phyloP scores from a whole-genome alignment of 2,329 filamentous ascomycete species.

The Cryphonectria nitschkei region DNA sequence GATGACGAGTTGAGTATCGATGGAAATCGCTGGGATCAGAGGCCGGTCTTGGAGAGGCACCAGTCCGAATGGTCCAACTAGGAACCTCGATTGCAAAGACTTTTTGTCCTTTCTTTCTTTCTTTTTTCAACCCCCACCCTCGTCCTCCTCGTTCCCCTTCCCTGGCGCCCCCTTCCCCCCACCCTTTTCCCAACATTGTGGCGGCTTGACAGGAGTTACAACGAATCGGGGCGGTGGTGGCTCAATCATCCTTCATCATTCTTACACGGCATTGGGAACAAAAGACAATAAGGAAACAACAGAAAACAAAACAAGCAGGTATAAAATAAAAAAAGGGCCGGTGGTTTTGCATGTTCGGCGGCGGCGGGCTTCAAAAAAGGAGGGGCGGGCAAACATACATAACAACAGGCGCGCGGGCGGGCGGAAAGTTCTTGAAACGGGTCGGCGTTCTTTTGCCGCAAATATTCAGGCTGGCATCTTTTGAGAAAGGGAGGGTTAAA shows the following conservation, averaged over 20 bases:
- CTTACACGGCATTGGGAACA: constrained; percentile 5
- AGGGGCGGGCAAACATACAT: constrained; percentile 1
- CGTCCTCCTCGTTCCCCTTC: no score
- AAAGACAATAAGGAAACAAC: background rate
- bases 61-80: constrained; percentile 33
- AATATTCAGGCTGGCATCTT: background rate
- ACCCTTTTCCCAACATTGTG: no score
- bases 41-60: constrained; percentile 43
- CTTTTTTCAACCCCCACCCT: background rate
- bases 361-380: constrained; percentile 1
- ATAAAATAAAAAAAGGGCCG: background rate
- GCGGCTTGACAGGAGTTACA: background rate
- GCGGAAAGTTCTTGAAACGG: background rate
- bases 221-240: background rate
- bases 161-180: no score
- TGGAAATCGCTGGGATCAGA: constrained; percentile 44
- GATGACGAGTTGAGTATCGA: constrained; percentile 38
- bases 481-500: background rate
- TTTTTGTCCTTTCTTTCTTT: no score
- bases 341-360: background rate
- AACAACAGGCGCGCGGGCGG: background rate
- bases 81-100: background rate
- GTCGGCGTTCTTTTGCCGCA: background rate
- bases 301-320: background rate
- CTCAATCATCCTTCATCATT: background rate